phyloP scores from a whole-genome alignment of 345 rosid genomes.

The Eutrema yunnanense region DNA sequence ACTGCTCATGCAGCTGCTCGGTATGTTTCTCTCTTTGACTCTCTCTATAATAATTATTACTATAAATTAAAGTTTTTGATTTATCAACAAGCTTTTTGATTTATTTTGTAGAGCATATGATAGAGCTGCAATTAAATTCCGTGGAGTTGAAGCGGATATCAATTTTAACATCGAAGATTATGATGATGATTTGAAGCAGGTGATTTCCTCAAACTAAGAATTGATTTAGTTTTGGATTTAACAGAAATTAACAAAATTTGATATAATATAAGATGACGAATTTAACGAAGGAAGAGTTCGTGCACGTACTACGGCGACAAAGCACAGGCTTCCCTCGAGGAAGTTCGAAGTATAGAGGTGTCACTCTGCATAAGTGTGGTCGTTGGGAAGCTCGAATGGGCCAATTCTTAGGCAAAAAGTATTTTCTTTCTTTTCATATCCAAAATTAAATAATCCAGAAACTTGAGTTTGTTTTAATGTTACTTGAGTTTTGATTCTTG shows the following conservation, averaged over 20 bases:
- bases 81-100: not conserved
- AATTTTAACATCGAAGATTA: slow-evolving; percentile 88
- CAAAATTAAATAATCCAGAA: too few relatives aligned
- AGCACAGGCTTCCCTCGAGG: slow-evolving; percentile 99
- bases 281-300: slow-evolving; percentile 91
- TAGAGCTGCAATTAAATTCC: slow-evolving; percentile 96
- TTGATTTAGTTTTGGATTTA: too few relatives aligned
- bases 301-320: slow-evolving; percentile 97
- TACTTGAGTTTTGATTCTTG: not conserved
- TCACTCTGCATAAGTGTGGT: slow-evolving; percentile 97
- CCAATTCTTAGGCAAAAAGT: slow-evolving; percentile 97
- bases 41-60: not conserved
- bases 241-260: too few relatives aligned
- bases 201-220: not conserved
- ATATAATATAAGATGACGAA: slow-evolving; percentile 53
- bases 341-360: slow-evolving; percentile 98
- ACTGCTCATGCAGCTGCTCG: slow-evolving; percentile 99
- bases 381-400: slow-evolving; percentile 99
- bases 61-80: too few relatives aligned
- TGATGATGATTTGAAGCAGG: slow-evolving; percentile 96
- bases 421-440: not conserved
- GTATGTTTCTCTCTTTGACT: slow-evolving; percentile 34
- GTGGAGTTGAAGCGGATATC: slow-evolving; percentile 95
- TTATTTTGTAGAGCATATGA: slow-evolving; percentile 75
- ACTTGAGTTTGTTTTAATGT: not conserved